These are phyloP conservation scores for Durotheca rogersii DNA, from an alignment of 495 filamentous ascomycete genomes.

Conservation along the genomic window DNA sequence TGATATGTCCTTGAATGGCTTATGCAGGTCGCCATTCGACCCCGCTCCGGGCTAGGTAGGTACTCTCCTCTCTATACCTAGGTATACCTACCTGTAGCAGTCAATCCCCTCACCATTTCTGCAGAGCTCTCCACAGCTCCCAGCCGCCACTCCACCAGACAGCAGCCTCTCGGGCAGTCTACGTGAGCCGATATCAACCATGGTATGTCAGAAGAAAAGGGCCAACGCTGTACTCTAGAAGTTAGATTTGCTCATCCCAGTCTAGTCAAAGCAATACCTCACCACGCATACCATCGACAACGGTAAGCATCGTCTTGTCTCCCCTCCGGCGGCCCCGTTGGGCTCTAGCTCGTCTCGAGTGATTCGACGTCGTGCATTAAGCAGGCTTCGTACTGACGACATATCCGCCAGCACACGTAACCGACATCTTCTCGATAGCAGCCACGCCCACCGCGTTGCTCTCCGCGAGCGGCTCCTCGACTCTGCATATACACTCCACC, in stretches of 20 bases:
- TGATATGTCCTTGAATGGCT: too few relatives aligned
- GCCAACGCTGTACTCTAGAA: not conserved
- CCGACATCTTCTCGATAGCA: slow-evolving; percentile 87
- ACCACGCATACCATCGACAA: slow-evolving; percentile 85
- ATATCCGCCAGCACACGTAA: slow-evolving; percentile 66
- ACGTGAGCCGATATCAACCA: slow-evolving; percentile 21
- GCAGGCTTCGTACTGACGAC: slow-evolving; percentile 8
- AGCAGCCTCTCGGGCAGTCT: slow-evolving; percentile 5
- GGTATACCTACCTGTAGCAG: too few relatives aligned
- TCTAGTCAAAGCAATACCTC: slow-evolving; percentile 95
- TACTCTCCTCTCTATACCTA: too few relatives aligned
- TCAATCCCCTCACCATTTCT: too few relatives aligned
- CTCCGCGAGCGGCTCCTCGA: slow-evolving; percentile 79
- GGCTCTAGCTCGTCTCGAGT: not conserved
- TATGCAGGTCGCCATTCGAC: too few relatives aligned
- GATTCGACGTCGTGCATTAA: not conserved
- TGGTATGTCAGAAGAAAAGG: slow-evolving; percentile 14
- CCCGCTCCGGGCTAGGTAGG: too few relatives aligned
- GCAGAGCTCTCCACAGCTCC: not conserved
- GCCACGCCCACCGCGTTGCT: slow-evolving; percentile 74
- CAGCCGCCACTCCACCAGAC: slow-evolving; percentile 11
- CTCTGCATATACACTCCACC: slow-evolving; percentile 74
- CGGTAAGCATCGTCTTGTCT: slow-evolving; percentile 55
- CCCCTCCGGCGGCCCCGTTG: not conserved
- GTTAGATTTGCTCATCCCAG: not conserved